Evolutionary conservation across 495 filamentous ascomycete genomes (phyloP), one percentile per base, ranked within the genome.

Genomic region (Hypoxylon intermedium): DNA sequence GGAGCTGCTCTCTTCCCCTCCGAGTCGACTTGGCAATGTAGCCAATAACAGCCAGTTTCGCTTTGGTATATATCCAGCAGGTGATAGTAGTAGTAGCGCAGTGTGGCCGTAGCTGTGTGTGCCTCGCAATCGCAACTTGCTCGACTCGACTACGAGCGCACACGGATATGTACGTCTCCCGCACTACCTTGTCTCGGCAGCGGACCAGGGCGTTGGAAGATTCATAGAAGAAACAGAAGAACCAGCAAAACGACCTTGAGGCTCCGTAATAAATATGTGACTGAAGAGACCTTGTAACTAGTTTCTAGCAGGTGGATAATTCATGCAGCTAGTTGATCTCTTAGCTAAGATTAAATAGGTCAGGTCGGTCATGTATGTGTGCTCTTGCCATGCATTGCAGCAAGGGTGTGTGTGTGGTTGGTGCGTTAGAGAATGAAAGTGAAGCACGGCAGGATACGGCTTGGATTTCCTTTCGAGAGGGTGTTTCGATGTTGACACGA

Each of bases 261-360:
- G 50, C 62, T 65, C 48, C 49, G 18, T 58, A 43, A 26, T 30
- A 13, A 47, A 54, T 60, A 60, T 26, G 28, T 31, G 38, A 60
- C 55, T 50, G 61, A 54, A 28, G 51, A 60, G 53, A 55, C 34
- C 19, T 41, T 48, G 30, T 59, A 51, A 33, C 49, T 53, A 52
- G 33, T 56, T 37, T 49, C 28, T 45, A 57, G 46, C 36, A 23
- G 34, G 56, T 57, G 51, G 57, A 45, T 46, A 33, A 48, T 31
- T 45, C 46, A 63, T 67, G 63, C 63, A 58, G 46, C 63, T 55
- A 54, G 58, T 43, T 53, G 53, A 58, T 51, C 63, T 55, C 45
- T 63, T 53, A 57, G 50, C 44, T 56, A 58, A 59, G 42, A 30
- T 51, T 38, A 62, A 48, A 53, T 45, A 63, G 47, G 62, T 66